Evolutionary conservation across 306 rosid genomes (phyloP), one percentile per base, ranked within the genome.

Genomic region (Vachellia collinsii): DNA sequence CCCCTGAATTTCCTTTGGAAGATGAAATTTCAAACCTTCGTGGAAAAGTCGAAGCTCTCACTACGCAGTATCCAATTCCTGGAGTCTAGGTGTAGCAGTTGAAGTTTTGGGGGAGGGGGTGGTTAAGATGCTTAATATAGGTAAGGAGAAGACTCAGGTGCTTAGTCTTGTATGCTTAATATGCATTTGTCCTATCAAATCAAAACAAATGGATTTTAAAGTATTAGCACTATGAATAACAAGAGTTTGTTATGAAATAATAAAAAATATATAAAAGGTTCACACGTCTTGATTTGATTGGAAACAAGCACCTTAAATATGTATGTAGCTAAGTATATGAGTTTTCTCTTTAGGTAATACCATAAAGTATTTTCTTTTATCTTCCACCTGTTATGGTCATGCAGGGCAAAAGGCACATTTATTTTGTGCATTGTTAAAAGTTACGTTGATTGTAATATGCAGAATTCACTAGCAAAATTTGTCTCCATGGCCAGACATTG

Each of bases 61-160:
- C 65, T 22, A 59, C 37, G 3, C 37, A 59, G 65, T 59, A 22
- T 59, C 65, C 65, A 59, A 59, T 59, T 59, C 65, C 65, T 22
- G 65, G 65, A 59, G 65, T 59, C 65, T 59, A 59, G 22, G 65
- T 10, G 65, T 20, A 20, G 63, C 3, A 7, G 29, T n/a, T 7
- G 62, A 54, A 7, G 3, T 22, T 7, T 54, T 11, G 19, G 11
- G 62, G 62, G 29, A 29, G 34, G 34, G 34, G 34, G 34, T 29
- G 34, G 4, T 54, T 8, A 8, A 54, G 25, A 16, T 54, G 11
- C 61, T n/a, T 7, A 54, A 7, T n/a, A 2, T 19, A 17, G 61
- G 61, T 7, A 7, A 54, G 19, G 17, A 47, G 61, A 54, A 54
- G 61, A 54, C 25, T 54, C 6, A 1, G 11, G 61, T 16, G 7